Percentiles rank a stretch among this genome's conserved stretches.
phyloP scores from a whole-genome alignment of 164 flowering plant genomes.

The Umbellularia californica region DNA sequence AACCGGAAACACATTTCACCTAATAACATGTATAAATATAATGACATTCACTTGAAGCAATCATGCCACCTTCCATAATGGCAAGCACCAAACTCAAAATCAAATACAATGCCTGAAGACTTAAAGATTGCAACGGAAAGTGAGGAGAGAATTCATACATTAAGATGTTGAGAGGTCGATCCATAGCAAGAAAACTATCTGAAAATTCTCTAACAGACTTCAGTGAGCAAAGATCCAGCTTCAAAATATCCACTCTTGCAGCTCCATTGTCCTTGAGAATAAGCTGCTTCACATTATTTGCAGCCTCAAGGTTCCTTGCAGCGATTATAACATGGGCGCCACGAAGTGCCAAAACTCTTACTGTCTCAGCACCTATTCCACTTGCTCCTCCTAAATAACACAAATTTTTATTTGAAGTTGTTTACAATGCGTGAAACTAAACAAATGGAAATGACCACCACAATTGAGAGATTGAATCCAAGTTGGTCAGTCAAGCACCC shows the following conservation, averaged over 20 bases:
- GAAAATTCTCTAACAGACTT: conserved; percentile 63
- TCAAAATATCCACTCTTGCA: conserved; percentile 57
- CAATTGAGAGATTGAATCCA: too few relatives aligned
- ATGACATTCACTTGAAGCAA: too few relatives aligned
- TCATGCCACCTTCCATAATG: too few relatives aligned
- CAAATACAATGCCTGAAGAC: too few relatives aligned
- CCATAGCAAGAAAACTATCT: conserved; percentile 51
- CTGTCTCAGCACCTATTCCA: conserved; percentile 92
- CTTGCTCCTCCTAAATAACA: conserved; percentile 74
- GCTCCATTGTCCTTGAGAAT: conserved; percentile 44
- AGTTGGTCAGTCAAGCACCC: too few relatives aligned
- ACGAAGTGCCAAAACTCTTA: conserved; percentile 75
- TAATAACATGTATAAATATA: too few relatives aligned
- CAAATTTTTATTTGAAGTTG: not conserved
- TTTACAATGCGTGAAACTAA: not conserved
- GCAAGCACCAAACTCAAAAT: too few relatives aligned
- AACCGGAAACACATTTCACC: too few relatives aligned
- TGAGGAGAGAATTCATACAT: conserved; percentile 38
- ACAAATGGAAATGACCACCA: not conserved
- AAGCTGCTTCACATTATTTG: conserved; percentile 55
- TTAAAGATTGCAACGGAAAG: too few relatives aligned
- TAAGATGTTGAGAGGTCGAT: conserved; percentile 79
- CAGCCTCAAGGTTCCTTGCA: conserved; percentile 79
- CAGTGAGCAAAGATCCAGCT: conserved; percentile 77
- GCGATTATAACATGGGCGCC: conserved; percentile 79